These are phyloP conservation scores for Trypanosomatidae sp. DNA, from an alignment of 208 protist species.

Conservation along the genomic window DNA sequence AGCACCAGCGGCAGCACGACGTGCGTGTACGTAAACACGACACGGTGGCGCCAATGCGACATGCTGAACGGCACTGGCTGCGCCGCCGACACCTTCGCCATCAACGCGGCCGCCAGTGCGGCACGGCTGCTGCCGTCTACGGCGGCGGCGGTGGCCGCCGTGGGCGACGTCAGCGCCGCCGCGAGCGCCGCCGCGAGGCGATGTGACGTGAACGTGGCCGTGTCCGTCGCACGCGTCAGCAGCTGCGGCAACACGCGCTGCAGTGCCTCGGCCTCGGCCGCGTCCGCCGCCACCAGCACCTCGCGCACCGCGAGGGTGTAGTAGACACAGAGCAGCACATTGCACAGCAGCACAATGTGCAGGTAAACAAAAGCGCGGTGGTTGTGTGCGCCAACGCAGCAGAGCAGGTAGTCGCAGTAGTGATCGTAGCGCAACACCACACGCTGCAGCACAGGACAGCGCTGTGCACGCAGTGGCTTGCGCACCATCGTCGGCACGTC, in stretches of 20 bases:
- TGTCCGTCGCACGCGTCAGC: no score
- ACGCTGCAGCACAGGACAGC: conserved; percentile 29
- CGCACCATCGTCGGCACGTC: conserved; percentile 45
- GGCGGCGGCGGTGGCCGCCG: no score
- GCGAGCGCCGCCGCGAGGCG: no score
- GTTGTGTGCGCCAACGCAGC: conserved; percentile 61
- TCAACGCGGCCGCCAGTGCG: no score
- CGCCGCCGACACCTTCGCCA: no score
- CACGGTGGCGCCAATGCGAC: conserved; percentile 1
- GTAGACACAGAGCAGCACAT: conserved; percentile 14
- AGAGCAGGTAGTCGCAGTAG: conserved; percentile 50
- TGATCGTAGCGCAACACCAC: conserved; percentile 71
- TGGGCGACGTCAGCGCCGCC: no score
- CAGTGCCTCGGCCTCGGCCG: background rate
- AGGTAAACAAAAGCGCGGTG: conserved; percentile 38
- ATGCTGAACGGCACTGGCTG: background rate
- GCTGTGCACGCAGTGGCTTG: conserved; percentile 72
- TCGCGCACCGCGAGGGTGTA: conserved; percentile 7
- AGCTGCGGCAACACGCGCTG: background rate
- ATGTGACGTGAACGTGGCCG: no score
- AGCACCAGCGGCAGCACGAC: conserved; percentile 30
- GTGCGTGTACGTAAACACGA: conserved; percentile 41
- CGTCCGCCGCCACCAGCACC: background rate
- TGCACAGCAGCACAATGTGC: conserved; percentile 11
- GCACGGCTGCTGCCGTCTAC: no score